phyloP scores from a whole-genome alignment of 2,329 filamentous ascomycete genomes.

The Beauveria sp. region DNA sequence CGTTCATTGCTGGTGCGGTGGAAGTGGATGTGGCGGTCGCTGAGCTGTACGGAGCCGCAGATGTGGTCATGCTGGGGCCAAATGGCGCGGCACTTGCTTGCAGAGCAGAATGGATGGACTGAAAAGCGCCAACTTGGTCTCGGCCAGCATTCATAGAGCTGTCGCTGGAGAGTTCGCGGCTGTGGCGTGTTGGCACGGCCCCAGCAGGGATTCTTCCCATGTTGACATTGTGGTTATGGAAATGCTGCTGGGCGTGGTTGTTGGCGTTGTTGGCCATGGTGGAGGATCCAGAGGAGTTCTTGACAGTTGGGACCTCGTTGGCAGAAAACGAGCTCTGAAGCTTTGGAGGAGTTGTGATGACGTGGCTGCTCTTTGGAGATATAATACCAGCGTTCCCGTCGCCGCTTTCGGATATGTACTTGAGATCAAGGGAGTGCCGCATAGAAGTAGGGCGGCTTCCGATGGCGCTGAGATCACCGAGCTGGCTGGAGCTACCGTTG shows the following conservation, averaged over 20 bases:
- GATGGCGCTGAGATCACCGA: conserved; percentile 38
- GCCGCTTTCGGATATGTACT: conserved; percentile 40
- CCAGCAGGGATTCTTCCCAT: conserved; percentile 70
- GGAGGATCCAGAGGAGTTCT: conserved; percentile 50
- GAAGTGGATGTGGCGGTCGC: conserved; percentile 19
- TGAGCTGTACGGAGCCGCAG: conserved; percentile 20
- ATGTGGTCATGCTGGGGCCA: conserved; percentile 46
- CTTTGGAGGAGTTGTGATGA: conserved; percentile 60
- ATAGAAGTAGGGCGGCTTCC: conserved; percentile 40
- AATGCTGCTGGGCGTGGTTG: conserved; percentile 54
- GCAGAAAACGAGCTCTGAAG: conserved; percentile 84
- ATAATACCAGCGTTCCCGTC: conserved; percentile 32
- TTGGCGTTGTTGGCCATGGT: conserved; percentile 39
- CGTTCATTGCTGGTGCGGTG: conserved; percentile 18
- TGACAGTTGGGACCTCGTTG: conserved; percentile 80
- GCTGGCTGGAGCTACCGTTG: conserved; percentile 26
- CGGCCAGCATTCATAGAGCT: conserved; percentile 31
- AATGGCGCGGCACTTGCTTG: conserved; percentile 77
- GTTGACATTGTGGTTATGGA: conserved; percentile 74
- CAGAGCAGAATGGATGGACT: conserved; percentile 61
- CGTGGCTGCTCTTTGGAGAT: conserved; percentile 40
- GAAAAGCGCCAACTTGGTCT: conserved; percentile 42
- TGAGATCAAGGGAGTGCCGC: conserved; percentile 51
- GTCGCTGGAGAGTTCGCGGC: conserved; percentile 59
- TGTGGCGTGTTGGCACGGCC: conserved; percentile 59